Evolutionary conservation across 441 rosid genomes (phyloP).

Genomic region (Erodium texanum): DNA sequence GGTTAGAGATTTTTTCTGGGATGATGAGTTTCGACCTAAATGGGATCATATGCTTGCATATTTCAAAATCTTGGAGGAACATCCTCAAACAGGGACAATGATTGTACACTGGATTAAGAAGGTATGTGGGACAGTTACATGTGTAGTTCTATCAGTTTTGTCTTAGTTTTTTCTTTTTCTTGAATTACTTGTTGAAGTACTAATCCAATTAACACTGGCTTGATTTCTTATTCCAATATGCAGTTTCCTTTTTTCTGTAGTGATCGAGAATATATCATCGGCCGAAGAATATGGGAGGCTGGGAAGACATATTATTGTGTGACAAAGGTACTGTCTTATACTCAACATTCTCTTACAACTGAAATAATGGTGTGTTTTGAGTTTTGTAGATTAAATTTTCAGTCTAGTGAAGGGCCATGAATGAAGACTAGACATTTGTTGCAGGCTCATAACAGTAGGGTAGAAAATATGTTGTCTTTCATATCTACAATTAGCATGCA

Average conservation of each 20-base stretch:
- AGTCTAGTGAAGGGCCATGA: neutral
- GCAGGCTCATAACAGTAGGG: neutral
- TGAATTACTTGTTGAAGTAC: conserved; percentile 1
- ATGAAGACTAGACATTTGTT: neutral
- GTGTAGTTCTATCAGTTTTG: neutral
- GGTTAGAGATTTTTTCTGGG: conserved; percentile 93
- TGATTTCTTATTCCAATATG: conserved; percentile 2
- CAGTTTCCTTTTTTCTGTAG: conserved; percentile 99
- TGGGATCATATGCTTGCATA: conserved; percentile 84
- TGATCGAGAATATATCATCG: conserved; percentile 78
- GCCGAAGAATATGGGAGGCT: conserved; percentile 90
- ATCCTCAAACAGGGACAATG: conserved; percentile 66
- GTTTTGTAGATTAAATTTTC: neutral
- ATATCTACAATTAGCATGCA: neutral
- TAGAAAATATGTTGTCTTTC: neutral
- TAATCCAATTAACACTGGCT: conserved; percentile 11
- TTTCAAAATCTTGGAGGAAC: conserved; percentile 53
- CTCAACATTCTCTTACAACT: neutral
- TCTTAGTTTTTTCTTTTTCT: neutral
- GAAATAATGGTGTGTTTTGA: neutral
- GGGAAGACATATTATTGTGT: conserved; percentile 70
- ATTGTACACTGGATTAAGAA: conserved; percentile 85
- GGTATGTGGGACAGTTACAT: conserved; percentile 27
- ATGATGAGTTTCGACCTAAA: conserved; percentile 58
- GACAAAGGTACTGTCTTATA: conserved; percentile 52